Evolutionary conservation across 2,329 filamentous ascomycete genomes (phyloP).

Genomic region (Thielaviopsis ethacetica): DNA sequence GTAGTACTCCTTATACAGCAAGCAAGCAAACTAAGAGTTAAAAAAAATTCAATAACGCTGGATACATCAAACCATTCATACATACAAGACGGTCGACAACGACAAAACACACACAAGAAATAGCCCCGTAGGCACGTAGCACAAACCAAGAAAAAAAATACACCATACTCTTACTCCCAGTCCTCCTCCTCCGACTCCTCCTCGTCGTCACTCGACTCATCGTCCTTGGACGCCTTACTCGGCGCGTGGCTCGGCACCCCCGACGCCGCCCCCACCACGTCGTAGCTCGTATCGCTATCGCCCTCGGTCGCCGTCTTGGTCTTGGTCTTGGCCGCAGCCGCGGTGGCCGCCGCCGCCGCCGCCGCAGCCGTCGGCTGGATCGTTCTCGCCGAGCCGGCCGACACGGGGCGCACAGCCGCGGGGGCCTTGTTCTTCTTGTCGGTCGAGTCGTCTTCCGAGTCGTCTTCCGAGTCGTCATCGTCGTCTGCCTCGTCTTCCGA

Average conservation of each 20-base stretch:
- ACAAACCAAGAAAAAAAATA: neutral
- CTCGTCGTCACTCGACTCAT: constrained; percentile 34
- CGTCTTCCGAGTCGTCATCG: constrained; percentile 20
- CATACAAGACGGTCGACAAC: neutral
- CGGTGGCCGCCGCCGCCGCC: constrained; percentile 18
- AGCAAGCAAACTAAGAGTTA: neutral
- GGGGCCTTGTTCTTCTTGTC: constrained; percentile 16
- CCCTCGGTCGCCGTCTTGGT: constrained; percentile 49
- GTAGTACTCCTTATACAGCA: neutral
- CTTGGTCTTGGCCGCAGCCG: constrained; percentile 18
- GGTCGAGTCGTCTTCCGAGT: constrained; percentile 21
- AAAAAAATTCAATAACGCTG: neutral
- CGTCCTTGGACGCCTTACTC: constrained; percentile 27
- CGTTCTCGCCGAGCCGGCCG: constrained; percentile 41
- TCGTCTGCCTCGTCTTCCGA: constrained; percentile 29
- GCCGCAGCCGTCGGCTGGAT: constrained; percentile 32
- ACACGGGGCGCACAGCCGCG: constrained; percentile 27
- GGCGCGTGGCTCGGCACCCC: constrained; percentile 66
- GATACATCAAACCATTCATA: neutral
- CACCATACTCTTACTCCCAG: constrained; percentile 44
- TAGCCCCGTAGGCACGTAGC: constrained; percentile 7
- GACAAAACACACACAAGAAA: constrained; percentile 3
- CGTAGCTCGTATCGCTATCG: constrained; percentile 91
- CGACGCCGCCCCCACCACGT: constrained; percentile 67
- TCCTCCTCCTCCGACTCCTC: constrained; percentile 52